These are phyloP conservation scores for Trichoderma atrobrunneum DNA, from an alignment of 2,329 filamentous ascomycete species.

Conservation along the genomic window DNA sequence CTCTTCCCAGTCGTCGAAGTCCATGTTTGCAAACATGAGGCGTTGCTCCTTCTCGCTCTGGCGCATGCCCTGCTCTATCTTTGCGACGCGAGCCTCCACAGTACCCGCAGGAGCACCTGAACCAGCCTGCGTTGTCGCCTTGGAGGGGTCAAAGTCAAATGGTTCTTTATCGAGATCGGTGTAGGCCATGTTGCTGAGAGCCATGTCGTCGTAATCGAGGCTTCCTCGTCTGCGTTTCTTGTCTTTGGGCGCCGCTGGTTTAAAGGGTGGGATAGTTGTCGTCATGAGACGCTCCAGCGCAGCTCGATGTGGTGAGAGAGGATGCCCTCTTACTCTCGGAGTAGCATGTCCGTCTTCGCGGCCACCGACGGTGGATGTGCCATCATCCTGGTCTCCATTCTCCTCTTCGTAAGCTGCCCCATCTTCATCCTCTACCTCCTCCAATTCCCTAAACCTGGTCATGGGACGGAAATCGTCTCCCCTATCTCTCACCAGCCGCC, in stretches of 20 bases:
- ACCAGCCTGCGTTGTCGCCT: constrained; percentile 39
- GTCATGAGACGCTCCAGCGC: constrained; percentile 28
- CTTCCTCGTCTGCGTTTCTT: constrained; percentile 44
- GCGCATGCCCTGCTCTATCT: constrained; percentile 49
- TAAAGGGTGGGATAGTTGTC: constrained; percentile 21
- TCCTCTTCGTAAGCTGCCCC: background rate
- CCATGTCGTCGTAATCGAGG: constrained; percentile 57
- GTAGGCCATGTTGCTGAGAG: constrained; percentile 54
- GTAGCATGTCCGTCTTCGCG: constrained; percentile 27
- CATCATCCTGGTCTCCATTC: constrained; percentile 22
- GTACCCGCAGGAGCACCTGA: constrained; percentile 38
- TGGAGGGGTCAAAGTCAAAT: constrained; percentile 57
- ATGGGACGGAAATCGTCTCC: constrained; percentile 23
- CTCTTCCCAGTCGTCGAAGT: constrained; percentile 56
- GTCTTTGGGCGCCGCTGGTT: constrained; percentile 23
- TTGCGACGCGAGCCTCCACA: constrained; percentile 45
- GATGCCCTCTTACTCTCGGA: constrained; percentile 26
- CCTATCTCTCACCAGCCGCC: constrained; percentile 24
- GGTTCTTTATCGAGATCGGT: constrained; percentile 48
- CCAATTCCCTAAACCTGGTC: constrained; percentile 21
- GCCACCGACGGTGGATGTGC: constrained; percentile 23
- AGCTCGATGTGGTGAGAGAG: constrained; percentile 21
- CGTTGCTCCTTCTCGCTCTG: constrained; percentile 46
- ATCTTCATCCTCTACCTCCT: constrained; percentile 18
- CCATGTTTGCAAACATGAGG: constrained; percentile 52